Evolutionary conservation across 2,329 filamentous ascomycete genomes (phyloP).

Genomic region (Cladophialophora immunda): DNA sequence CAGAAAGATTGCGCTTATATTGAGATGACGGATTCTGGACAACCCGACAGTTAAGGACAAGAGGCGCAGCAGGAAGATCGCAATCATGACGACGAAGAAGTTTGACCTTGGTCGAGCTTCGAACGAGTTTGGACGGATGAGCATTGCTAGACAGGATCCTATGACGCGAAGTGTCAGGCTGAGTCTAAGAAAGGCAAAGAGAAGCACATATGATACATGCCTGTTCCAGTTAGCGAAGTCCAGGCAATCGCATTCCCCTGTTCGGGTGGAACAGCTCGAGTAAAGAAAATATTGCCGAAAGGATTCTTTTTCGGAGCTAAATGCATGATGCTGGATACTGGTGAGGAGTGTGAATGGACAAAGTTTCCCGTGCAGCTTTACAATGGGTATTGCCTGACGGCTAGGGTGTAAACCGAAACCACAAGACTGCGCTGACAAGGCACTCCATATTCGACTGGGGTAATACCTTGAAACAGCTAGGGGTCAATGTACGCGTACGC

Average conservation of each 20-base stretch:
- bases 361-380: background rate
- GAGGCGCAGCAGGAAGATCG: conserved; percentile 18
- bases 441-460: background rate
- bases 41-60: background rate
- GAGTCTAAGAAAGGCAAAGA: conserved; percentile 1
- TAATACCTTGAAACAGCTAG: background rate
- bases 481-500: background rate
- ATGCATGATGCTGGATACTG: background rate
- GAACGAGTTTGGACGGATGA: background rate
- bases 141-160: background rate
- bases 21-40: background rate
- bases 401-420: background rate
- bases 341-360: background rate
- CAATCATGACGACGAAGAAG: conserved; percentile 7
- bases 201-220: conserved; percentile 14
- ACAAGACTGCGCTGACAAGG: background rate
- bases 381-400: background rate
- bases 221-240: background rate
- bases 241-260: background rate
- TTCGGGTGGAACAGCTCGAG: background rate
- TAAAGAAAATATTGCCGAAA: background rate
- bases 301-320: background rate
- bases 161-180: conserved; percentile 10
- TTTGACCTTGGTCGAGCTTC: background rate
- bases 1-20: background rate